Conservation (phyloP, 2,329 filamentous ascomycete genomes). For the Clonostachys chloroleuca region DNA sequence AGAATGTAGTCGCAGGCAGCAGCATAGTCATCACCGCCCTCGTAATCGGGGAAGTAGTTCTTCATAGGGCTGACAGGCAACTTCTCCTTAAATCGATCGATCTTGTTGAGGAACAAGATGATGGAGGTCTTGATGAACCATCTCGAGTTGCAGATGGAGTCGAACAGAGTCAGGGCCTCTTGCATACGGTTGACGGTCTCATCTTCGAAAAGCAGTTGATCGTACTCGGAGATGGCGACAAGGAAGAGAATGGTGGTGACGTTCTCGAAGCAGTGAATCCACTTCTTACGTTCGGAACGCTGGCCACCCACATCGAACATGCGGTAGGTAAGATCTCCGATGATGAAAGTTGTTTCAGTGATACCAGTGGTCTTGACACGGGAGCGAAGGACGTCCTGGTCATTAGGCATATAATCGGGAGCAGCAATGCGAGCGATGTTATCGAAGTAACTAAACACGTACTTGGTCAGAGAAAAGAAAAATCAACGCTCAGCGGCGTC, state of each 20-base stretch:
- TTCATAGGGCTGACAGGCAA: conserved; percentile 78
- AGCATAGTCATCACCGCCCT: conserved; percentile 92
- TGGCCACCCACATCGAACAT: conserved; percentile 98
- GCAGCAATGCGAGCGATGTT: conserved; percentile 87
- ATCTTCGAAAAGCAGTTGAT: conserved; percentile 92
- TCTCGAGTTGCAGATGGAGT: conserved; percentile 82
- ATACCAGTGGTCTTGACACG: conserved; percentile 98
- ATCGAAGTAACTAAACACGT: conserved; percentile 75
- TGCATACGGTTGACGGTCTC: conserved; percentile 96
- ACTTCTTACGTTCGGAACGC: conserved; percentile 96
- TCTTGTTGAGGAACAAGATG: conserved; percentile 88
- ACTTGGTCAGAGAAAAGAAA: background rate
- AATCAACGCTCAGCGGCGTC: background rate
- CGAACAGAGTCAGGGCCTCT: conserved; percentile 80
- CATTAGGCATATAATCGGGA: conserved; percentile 90
- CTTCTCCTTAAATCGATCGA: conserved; percentile 86
- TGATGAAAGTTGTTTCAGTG: conserved; percentile 93
- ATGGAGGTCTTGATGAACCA: conserved; percentile 91
- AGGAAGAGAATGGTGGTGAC: conserved; percentile 96
- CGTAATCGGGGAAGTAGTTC: conserved; percentile 87
- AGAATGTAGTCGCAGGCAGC: conserved; percentile 98
- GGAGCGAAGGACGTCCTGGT: conserved; percentile 90
- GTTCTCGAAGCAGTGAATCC: conserved; percentile 99
- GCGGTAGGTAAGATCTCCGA: conserved; percentile 88
- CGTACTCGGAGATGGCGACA: conserved; percentile 95